These are phyloP conservation scores for Leccinum huronense DNA, from an alignment of 1,284 basidiomycete species.

Conservation along the genomic window DNA sequence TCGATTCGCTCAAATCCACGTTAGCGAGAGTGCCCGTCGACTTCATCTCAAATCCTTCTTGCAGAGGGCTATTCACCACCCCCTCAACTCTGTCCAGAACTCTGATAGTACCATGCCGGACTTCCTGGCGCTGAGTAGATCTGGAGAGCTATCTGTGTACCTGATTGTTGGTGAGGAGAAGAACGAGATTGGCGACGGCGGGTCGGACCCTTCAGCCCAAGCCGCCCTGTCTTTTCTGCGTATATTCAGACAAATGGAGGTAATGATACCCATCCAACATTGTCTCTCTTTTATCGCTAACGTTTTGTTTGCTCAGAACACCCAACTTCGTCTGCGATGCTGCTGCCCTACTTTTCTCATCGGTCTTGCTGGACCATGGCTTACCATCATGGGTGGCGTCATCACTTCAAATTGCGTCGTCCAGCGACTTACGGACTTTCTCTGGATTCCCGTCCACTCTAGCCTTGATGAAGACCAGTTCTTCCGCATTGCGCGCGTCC, in stretches of 20 bases:
- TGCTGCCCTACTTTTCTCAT: slow-evolving; percentile 16
- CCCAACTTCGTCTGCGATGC: not conserved
- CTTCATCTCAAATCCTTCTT: not conserved
- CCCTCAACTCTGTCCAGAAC: not conserved
- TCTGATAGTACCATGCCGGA: not conserved
- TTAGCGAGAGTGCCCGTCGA: not conserved
- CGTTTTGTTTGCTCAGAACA: not conserved
- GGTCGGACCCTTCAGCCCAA: slow-evolving; percentile 19
- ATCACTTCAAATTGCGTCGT: slow-evolving; percentile 10
- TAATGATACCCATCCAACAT: not conserved
- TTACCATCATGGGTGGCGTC: slow-evolving; percentile 19
- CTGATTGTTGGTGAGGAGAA: slow-evolving; percentile 14
- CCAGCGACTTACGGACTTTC: slow-evolving; percentile 20
- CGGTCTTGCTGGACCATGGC: slow-evolving; percentile 17
- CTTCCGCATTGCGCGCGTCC: slow-evolving; percentile 5
- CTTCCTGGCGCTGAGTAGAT: not conserved
- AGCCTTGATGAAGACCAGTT: slow-evolving; percentile 9
- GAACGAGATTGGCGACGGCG: slow-evolving; percentile 9
- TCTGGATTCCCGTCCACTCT: slow-evolving; percentile 21
- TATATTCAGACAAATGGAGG: slow-evolving; percentile 2
- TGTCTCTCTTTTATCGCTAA: not conserved
- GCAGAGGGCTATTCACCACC: not conserved
- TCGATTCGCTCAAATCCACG: slow-evolving; percentile 12
- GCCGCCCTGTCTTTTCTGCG: slow-evolving; percentile 14
- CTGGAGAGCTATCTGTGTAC: not conserved